Evolutionary conservation across 441 rosid genomes (phyloP).

Genomic region (Erysimum pusillum): DNA sequence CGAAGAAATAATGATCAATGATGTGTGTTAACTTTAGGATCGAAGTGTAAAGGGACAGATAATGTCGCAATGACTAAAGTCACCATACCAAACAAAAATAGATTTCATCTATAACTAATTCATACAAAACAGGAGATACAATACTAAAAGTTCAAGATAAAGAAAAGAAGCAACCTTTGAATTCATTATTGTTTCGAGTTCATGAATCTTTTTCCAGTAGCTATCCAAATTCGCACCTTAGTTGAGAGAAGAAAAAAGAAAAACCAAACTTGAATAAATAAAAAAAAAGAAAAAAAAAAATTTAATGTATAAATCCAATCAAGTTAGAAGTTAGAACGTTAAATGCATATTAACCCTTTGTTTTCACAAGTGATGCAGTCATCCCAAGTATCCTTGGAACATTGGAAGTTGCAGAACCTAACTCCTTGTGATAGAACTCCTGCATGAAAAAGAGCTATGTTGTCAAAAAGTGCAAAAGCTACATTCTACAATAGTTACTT

Average conservation of each 20-base stretch:
- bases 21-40: not conserved
- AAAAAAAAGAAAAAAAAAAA: not conserved
- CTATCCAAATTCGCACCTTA: constrained; percentile 54
- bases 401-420: constrained; percentile 45
- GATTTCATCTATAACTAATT: not conserved
- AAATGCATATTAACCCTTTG: constrained; percentile 62
- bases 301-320: constrained; percentile 5
- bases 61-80: not conserved
- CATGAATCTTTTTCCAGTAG: constrained; percentile 65
- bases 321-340: constrained; percentile 10
- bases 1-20: not conserved
- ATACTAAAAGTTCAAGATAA: constrained; percentile 9
- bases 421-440: constrained; percentile 82
- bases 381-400: constrained; percentile 92
- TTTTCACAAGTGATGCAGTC: constrained; percentile 94
- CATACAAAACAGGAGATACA: constrained; percentile 24
- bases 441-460: constrained; percentile 46
- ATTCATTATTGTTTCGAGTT: constrained; percentile 79
- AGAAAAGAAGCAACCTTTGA: constrained; percentile 75
- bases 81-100: not conserved
- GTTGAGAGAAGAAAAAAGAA: constrained; percentile 20
- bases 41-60: not conserved
- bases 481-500: not conserved
- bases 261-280: constrained; percentile 16
- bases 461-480: constrained; percentile 9